Evolutionary conservation across 2,329 filamentous ascomycete species (phyloP).

Genomic region (Didymella arachidicola): DNA sequence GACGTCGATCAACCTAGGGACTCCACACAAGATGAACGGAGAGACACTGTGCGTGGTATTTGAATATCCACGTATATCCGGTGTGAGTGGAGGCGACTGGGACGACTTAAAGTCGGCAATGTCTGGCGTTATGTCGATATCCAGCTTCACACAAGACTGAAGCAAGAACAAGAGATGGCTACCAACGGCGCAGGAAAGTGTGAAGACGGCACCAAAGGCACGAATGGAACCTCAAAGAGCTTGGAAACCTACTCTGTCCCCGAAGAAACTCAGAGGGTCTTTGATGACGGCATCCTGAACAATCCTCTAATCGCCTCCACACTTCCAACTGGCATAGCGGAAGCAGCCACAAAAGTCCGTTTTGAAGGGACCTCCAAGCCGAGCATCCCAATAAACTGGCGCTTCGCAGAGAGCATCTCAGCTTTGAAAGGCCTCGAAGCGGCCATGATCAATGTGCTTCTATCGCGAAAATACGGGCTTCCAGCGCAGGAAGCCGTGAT

Average conservation of each 20-base stretch:
- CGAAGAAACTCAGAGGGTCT: slow-evolving; percentile 33
- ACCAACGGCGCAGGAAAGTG: neutral
- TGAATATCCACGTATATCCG: neutral
- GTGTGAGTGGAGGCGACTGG: neutral
- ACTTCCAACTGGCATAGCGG: slow-evolving; percentile 48
- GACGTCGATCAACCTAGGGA: slow-evolving; percentile 6
- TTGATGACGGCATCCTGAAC: slow-evolving; percentile 53
- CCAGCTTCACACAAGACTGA: neutral
- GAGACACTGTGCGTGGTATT: neutral
- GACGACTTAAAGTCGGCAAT: neutral
- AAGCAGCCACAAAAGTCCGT: slow-evolving; percentile 47
- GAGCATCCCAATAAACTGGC: slow-evolving; percentile 63
- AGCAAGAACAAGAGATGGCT: slow-evolving; percentile 7
- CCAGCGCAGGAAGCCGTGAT: slow-evolving; percentile 54
- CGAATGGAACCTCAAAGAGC: slow-evolving; percentile 13
- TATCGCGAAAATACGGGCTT: slow-evolving; percentile 57
- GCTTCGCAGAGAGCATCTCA: slow-evolving; percentile 63
- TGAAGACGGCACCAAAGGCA: slow-evolving; percentile 3
- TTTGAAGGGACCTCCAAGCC: slow-evolving; percentile 57
- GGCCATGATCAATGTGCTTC: slow-evolving; percentile 54
- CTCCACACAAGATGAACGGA: neutral
- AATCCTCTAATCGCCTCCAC: slow-evolving; percentile 53
- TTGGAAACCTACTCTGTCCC: slow-evolving; percentile 38
- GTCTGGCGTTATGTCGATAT: neutral
- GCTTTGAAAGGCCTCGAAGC: slow-evolving; percentile 60